Conservation (phyloP, 768 basidiomycete species). For the Suillus luteus region DNA sequence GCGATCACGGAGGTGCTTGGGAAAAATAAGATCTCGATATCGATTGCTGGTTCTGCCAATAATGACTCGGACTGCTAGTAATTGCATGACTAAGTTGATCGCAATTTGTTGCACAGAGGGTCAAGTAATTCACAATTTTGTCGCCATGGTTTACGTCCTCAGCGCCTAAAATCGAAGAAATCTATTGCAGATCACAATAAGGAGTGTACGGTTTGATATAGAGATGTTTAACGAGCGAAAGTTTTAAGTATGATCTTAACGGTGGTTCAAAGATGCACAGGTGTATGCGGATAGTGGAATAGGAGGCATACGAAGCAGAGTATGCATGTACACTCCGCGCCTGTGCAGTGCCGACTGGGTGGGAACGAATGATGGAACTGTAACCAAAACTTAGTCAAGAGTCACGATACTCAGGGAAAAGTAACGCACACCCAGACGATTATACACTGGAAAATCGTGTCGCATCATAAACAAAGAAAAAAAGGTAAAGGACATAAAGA, state of each 20-base stretch:
- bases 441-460: slow-evolving; percentile 34
- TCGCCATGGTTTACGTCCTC: not conserved
- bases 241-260: slow-evolving; percentile 23
- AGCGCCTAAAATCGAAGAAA: slow-evolving; percentile 1
- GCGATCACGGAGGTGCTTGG: not conserved
- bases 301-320: slow-evolving; percentile 17
- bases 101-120: not conserved
- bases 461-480: slow-evolving; percentile 36
- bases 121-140: not conserved
- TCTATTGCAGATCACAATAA: slow-evolving; percentile 30
- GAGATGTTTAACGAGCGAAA: slow-evolving; percentile 26
- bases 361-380: slow-evolving; percentile 30
- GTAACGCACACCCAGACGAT: slow-evolving; percentile 27
- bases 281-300: slow-evolving; percentile 16
- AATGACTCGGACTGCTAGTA: not conserved
- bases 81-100: not conserved
- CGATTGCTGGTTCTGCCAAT: not conserved
- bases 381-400: slow-evolving; percentile 14
- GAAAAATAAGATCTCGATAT: not conserved
- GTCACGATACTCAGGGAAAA: not conserved
- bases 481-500: not conserved
- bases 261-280: slow-evolving; percentile 12
- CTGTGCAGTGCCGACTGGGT: slow-evolving; percentile 13
- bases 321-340: slow-evolving; percentile 29
- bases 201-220: slow-evolving; percentile 31